These are phyloP conservation scores for Wickerhamiella infanticola DNA, from an alignment of 1,139 yeast species.

Conservation along the genomic window DNA sequence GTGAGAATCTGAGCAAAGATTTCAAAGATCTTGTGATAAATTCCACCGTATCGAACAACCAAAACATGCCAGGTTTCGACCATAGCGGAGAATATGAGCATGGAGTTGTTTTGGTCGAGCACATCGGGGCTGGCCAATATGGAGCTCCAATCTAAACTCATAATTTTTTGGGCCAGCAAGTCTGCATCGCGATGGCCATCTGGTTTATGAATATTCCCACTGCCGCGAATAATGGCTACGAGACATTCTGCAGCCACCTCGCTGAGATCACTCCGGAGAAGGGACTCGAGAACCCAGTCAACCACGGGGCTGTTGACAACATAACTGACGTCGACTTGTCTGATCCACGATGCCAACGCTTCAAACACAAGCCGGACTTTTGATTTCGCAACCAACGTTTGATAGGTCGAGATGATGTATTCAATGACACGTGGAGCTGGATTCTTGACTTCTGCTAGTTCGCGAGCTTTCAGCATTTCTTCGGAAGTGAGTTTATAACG, in stretches of 20 bases:
- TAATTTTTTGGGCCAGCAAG: not conserved
- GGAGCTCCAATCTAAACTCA: not conserved
- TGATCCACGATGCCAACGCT: slow-evolving; percentile 80
- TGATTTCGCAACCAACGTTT: slow-evolving; percentile 19
- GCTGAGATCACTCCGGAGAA: slow-evolving; percentile 50
- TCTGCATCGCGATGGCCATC: slow-evolving; percentile 17
- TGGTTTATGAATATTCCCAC: slow-evolving; percentile 41
- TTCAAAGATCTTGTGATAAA: not conserved
- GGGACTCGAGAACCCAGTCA: slow-evolving; percentile 50
- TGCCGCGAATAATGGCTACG: slow-evolving; percentile 62
- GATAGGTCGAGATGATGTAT: slow-evolving; percentile 28
- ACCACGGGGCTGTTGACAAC: slow-evolving; percentile 50
- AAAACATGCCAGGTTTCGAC: slow-evolving; percentile 93
- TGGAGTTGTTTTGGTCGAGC: not conserved
- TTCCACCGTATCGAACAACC: slow-evolving; percentile 21
- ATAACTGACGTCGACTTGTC: slow-evolving; percentile 60
- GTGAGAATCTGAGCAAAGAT: slow-evolving; percentile 27
- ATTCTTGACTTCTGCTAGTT: slow-evolving; percentile 42
- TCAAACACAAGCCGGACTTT: slow-evolving; percentile 42
- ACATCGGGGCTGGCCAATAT: not conserved
- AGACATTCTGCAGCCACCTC: slow-evolving; percentile 84
- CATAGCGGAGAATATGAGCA: slow-evolving; percentile 37
- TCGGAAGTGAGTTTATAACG: slow-evolving; percentile 68
- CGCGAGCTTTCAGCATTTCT: slow-evolving; percentile 57
- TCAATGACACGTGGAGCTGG: slow-evolving; percentile 57